Evolutionary conservation across 805 yeast species (phyloP), one percentile per base, ranked within the genome.

Genomic region (Barnettozyma botsteinii): DNA sequence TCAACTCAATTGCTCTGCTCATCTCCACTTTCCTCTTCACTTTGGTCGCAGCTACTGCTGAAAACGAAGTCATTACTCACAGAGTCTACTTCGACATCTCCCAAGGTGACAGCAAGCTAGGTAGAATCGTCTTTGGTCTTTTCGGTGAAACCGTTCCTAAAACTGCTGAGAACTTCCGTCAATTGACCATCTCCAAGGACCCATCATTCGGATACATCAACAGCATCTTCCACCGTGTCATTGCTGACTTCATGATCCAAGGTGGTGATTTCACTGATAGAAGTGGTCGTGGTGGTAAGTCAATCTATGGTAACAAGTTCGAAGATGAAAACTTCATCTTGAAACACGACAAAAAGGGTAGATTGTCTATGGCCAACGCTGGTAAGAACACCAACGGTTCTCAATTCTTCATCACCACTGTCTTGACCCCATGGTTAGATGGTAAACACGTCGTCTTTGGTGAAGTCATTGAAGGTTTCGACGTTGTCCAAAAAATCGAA

Each of bases 361-460:
- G 85, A 51, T 67, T 86, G 59, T 85, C 94, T 31, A 86, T 86
- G 96, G 96, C 96, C 48, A 86, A 86, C 55, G 83, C 91, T 43
- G 96, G 96, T 53, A 91, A 91, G 65, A 82, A 84, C 77, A 84
- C 95, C 62, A 86, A 86, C 62, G 93, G 95, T 19, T 84, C 94
- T 20, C 96, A 86, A 67, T 86, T 86, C 67, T 86, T 85, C 70
- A 80, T 86, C 61, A 83, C 94, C 55, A 82, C 89, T 40, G 87
- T 80, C 35, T 73, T 79, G 55, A 73, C 81, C 54, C 81, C 85
- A 48, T 81, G 86, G 85, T 77, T 93, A 59, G 87, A 93, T 59
- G 93, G 94, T 49, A 79, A 70, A 53, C 98, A 93, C 65, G 98
- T 93, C 59, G 98, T 93, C 31, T 93, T 93, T 57, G 98, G 98